Evolutionary conservation across 2,329 filamentous ascomycete genomes (phyloP).

Genomic region (Ramichloridium luteum): DNA sequence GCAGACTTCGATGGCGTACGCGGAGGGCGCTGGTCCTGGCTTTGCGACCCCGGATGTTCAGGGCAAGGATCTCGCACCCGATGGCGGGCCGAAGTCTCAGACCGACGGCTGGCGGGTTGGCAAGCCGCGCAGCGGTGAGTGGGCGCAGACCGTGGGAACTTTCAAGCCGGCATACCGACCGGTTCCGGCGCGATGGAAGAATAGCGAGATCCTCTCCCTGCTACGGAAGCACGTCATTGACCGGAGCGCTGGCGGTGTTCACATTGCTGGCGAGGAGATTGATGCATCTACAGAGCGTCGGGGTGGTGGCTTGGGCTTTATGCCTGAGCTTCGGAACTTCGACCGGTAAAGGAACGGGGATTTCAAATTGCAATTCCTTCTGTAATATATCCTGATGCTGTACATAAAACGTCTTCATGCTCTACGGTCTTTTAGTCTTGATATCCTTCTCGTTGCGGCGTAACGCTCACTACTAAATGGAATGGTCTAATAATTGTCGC

Average conservation of each 20-base stretch:
- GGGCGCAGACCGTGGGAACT: constrained; percentile 90
- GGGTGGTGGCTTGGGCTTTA: constrained; percentile 36
- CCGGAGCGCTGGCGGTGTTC: constrained; percentile 49
- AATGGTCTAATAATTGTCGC: too few relatives aligned
- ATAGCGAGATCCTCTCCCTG: constrained; percentile 65
- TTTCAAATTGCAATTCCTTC: too few relatives aligned
- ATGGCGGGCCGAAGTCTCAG: constrained; percentile 18
- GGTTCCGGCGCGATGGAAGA: constrained; percentile 73
- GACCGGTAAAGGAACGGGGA: constrained; percentile 22
- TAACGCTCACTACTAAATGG: too few relatives aligned
- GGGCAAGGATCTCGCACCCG: constrained; percentile 32
- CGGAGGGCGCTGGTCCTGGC: constrained; percentile 39
- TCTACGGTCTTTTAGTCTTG: too few relatives aligned
- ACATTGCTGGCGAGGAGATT: constrained; percentile 31
- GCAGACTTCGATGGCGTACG: constrained; percentile 44
- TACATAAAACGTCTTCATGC: background rate
- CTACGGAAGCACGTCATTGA: constrained; percentile 69
- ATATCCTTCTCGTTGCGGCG: too few relatives aligned
- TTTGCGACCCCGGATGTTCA: constrained; percentile 33
- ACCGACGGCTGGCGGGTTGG: constrained; percentile 36
- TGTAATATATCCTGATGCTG: background rate
- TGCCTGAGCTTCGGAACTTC: constrained; percentile 39
- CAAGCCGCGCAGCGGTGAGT: constrained; percentile 58
- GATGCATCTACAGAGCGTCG: constrained; percentile 20
- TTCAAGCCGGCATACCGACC: constrained; percentile 90